These are phyloP conservation scores for Linum usitatissimum DNA, from an alignment of 345 rosid genomes.

Conservation along the genomic window DNA sequence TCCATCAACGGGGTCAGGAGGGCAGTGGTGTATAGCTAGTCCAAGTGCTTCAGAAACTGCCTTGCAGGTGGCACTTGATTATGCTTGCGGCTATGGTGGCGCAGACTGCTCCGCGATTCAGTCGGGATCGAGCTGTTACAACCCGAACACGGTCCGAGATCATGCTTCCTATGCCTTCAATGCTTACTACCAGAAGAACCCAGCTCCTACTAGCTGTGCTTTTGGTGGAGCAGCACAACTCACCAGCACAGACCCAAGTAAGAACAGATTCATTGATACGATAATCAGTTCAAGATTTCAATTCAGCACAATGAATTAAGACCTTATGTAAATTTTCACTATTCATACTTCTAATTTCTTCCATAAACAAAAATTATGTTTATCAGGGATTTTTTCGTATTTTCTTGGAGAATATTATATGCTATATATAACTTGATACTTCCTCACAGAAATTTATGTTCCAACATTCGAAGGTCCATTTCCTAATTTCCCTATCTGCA, in stretches of 20 bases:
- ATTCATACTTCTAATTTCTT: neutral
- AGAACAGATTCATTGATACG: conserved; percentile 10
- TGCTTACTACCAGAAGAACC: conserved; percentile 90
- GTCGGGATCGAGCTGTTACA: conserved; percentile 59
- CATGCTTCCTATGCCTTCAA: conserved; percentile 97
- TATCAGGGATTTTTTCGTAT: neutral
- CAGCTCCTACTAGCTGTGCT: conserved; percentile 69
- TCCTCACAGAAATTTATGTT: no score
- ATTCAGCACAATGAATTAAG: neutral
- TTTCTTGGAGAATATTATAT: neutral
- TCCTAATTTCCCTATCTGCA: conserved; percentile 1
- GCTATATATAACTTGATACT: neutral
- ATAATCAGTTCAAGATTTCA: neutral
- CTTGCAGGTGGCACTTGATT: conserved; percentile 89
- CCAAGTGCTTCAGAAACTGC: conserved; percentile 66
- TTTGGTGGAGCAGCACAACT: conserved; percentile 95
- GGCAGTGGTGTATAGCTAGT: conserved; percentile 73
- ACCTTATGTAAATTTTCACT: neutral
- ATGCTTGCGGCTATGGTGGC: conserved; percentile 93
- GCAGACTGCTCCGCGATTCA: conserved; percentile 83
- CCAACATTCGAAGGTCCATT: no score
- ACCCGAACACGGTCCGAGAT: conserved; percentile 56
- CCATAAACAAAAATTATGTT: neutral
- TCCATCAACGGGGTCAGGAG: conserved; percentile 28
- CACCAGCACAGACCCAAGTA: conserved; percentile 84